These are phyloP conservation scores for Paspalum vaginatum DNA, from an alignment of 176 grass and related monocot genomes.

Conservation along the genomic window DNA sequence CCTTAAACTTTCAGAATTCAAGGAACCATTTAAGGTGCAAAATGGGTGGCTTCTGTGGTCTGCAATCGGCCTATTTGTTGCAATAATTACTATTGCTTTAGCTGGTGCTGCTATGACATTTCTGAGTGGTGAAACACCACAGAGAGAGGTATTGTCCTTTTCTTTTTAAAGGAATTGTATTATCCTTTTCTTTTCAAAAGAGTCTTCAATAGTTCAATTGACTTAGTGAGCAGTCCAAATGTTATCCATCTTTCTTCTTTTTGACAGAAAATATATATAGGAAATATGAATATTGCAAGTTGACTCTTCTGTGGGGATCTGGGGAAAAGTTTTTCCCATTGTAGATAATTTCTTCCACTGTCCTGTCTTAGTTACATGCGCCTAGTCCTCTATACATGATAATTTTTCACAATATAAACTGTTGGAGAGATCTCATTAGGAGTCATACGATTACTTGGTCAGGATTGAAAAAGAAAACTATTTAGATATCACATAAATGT, in stretches of 20 bases:
- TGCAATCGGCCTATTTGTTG: slow-evolving; percentile 66
- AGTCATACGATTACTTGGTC: background rate
- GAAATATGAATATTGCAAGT: background rate
- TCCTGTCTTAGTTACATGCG: background rate
- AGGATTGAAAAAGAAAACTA: background rate
- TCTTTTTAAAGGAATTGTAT: slow-evolving; percentile 10
- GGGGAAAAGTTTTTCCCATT: too few relatives aligned
- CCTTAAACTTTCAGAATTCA: slow-evolving; percentile 66
- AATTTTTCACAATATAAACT: background rate
- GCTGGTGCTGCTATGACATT: slow-evolving; percentile 64
- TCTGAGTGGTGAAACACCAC: slow-evolving; percentile 71
- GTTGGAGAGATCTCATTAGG: background rate
- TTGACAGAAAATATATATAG: background rate
- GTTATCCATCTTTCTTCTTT: background rate
- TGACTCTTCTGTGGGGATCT: background rate
- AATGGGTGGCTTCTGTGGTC: slow-evolving; percentile 95
- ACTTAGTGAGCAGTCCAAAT: background rate
- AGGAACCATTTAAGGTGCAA: slow-evolving; percentile 73
- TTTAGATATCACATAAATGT: slow-evolving; percentile 1
- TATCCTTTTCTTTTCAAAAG: background rate
- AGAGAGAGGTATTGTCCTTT: slow-evolving; percentile 66
- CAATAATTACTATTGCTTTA: slow-evolving; percentile 69
- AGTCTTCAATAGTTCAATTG: background rate
- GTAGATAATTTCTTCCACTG: background rate
- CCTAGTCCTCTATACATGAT: background rate